Evolutionary conservation across 805 yeast genomes (phyloP).

Genomic region (Candida jianshihensis): DNA sequence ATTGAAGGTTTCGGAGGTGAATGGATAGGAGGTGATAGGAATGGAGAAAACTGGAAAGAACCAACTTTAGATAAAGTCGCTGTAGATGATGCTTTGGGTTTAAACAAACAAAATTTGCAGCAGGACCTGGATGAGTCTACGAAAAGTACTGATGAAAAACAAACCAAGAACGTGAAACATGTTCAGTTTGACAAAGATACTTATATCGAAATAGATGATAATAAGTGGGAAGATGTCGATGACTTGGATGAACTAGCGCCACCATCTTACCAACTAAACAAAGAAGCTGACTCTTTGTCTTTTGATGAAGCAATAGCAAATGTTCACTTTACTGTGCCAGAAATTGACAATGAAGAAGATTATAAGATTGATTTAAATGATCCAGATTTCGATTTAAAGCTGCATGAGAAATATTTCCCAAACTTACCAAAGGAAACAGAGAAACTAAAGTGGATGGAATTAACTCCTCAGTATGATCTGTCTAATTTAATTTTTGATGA

Average conservation of each 20-base stretch:
- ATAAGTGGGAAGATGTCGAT: conserved; percentile 44
- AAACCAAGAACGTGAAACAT: conserved; percentile 21
- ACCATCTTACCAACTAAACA: conserved; percentile 37
- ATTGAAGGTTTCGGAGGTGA: conserved; percentile 20
- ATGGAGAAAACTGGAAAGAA: conserved; percentile 18
- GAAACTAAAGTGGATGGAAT: conserved; percentile 88
- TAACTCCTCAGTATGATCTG: conserved; percentile 40
- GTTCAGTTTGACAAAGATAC: conserved; percentile 24
- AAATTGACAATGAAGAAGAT: conserved; percentile 23
- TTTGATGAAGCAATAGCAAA: conserved; percentile 33
- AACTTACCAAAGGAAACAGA: conserved; percentile 78
- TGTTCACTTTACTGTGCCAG: conserved; percentile 65
- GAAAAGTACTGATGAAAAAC: conserved; percentile 5
- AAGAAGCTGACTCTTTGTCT: conserved; percentile 37
- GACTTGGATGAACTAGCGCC: conserved; percentile 47
- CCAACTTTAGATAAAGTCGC: conserved; percentile 12
- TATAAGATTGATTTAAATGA: conserved; percentile 55
- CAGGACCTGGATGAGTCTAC: conserved; percentile 8
- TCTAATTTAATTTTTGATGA: conserved; percentile 30
- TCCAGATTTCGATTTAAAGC: conserved; percentile 69
- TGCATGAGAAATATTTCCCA: conserved; percentile 84
- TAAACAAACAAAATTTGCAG: neutral
- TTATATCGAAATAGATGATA: conserved; percentile 25
- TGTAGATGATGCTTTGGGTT: conserved; percentile 16
- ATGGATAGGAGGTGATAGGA: conserved; percentile 25